A percentile compares a stretch with the other conserved stretches of the same genome.
Evolutionary conservation across 2,329 filamentous ascomycete genomes (phyloP).

Genomic region (Dactylellina sp.): DNA sequence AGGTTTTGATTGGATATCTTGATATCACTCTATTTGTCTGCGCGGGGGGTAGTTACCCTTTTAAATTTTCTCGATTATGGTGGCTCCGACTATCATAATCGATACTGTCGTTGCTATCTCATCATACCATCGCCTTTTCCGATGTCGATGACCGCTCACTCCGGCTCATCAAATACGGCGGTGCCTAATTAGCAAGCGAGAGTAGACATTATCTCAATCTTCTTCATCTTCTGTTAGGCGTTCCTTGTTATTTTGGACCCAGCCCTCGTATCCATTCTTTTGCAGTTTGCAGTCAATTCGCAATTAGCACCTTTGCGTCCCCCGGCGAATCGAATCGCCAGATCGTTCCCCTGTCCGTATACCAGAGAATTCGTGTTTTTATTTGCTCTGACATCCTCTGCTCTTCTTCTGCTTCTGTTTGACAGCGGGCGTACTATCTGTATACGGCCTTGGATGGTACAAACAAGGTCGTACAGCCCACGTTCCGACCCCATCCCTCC

Average conservation of each 20-base stretch:
- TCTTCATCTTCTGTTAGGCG: conserved; percentile 10
- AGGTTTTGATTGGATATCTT: conserved; percentile 26
- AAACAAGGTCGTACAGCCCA: conserved; percentile 42
- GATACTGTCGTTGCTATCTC: conserved; percentile 2
- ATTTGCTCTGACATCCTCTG: too few relatives aligned
- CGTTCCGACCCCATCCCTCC: conserved; percentile 30
- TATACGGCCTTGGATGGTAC: neutral
- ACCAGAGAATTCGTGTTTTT: conserved; percentile 6
- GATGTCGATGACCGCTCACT: conserved; percentile 31
- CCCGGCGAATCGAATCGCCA: too few relatives aligned
- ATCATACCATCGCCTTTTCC: conserved; percentile 9
- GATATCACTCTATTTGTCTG: conserved; percentile 10
- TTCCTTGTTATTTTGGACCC: too few relatives aligned
- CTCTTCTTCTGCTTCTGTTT: conserved; percentile 15
- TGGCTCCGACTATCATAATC: too few relatives aligned
- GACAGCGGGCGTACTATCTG: conserved; percentile 2
- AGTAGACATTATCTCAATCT: conserved; percentile 35
- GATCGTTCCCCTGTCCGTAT: conserved; percentile 17
- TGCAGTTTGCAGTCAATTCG: conserved; percentile 14
- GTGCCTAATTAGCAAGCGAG: conserved; percentile 32
- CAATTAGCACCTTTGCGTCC: too few relatives aligned
- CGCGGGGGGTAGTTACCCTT: too few relatives aligned
- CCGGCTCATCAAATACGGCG: conserved; percentile 16
- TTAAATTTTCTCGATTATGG: too few relatives aligned
- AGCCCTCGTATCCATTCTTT: conserved; percentile 10